Base-by-base conservation (phyloP, 768 basidiomycete species). In the Clavulina sp. region DNA sequence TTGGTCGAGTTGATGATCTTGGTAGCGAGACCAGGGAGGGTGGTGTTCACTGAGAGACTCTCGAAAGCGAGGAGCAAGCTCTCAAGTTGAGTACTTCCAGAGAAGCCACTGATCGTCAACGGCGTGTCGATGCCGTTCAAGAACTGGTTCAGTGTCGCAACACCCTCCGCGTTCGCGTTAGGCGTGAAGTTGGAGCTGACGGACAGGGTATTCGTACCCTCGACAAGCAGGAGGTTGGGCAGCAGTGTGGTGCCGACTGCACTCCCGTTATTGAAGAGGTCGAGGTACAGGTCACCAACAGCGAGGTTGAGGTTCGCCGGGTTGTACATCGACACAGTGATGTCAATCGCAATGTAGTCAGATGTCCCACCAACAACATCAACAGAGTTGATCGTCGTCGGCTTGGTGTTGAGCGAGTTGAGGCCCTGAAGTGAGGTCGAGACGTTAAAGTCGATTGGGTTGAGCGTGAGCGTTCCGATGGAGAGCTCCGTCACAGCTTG, bases 101-200 rank as follows among this genome's bases (percentile, higher is more conserved):
- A 64, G 57, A 71, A 81, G 3, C 81, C 81, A 28, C 64, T 60
- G 50, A 84, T 82, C 9, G 34, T 38, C 9, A 38, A 19, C 9
- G 9, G 9, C 9, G 34, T 38, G 5, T 62, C 62, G 16, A 83
- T 63, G 43, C 69, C 62, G 18, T 9, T 78, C 76, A 54, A 73
- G 58, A 84, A 84, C 33, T 83, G 74, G 50, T 76, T 71, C 30
- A 85, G 67, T 1, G 81, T 81, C 56, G 78, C 68, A 46, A 68
- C 62, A 29, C 79, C 80, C 60, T 77, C 68, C 0, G 74, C 72
- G 52, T 66, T 78, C 29, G 66, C 66, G 60, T 82, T 82, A 5
- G 81, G 72, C 74, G 81, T 52, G 24, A 57, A 59, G 38, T 53
- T 48, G 23, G 49, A 44, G 23, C 66, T 67, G 3, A 76, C 73